phyloP scores from a whole-genome alignment of 441 rosid species.

The Populus hybrid region DNA sequence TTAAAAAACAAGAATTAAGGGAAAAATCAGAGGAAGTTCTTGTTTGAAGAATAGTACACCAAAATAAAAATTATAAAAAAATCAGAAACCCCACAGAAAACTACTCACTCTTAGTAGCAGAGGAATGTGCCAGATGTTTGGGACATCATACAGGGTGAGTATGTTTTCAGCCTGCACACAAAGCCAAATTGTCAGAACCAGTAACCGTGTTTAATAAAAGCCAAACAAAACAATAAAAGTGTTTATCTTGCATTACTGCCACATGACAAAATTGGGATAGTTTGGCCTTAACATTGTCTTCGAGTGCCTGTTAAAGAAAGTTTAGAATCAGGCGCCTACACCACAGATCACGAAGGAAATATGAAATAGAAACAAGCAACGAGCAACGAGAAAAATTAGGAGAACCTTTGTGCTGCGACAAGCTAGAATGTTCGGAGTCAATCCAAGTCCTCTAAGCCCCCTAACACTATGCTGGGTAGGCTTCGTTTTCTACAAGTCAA shows the following conservation, averaged over 20 bases:
- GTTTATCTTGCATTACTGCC: slow-evolving; percentile 37
- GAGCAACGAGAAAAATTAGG: not conserved
- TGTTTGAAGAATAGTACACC: not conserved
- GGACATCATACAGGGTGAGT: slow-evolving; percentile 74
- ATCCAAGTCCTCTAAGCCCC: slow-evolving; percentile 72
- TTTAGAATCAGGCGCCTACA: slow-evolving; percentile 4
- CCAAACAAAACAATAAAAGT: not conserved
- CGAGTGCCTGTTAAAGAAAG: slow-evolving; percentile 57
- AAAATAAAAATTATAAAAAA: not conserved
- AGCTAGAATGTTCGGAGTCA: slow-evolving; percentile 78
- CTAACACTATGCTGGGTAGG: slow-evolving; percentile 90
- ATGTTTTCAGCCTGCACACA: slow-evolving; percentile 59
- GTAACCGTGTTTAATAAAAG: not conserved
- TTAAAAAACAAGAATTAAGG: slow-evolving; percentile 8
- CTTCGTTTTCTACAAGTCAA: slow-evolving; percentile 72
- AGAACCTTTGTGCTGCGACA: slow-evolving; percentile 75
- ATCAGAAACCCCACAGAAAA: not conserved
- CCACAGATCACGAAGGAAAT: not conserved
- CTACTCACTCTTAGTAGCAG: slow-evolving; percentile 55
- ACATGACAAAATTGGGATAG: slow-evolving; percentile 87
- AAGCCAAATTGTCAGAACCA: slow-evolving; percentile 16
- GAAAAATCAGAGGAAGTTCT: not conserved
- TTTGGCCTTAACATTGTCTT: slow-evolving; percentile 63
- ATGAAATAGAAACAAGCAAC: not conserved
- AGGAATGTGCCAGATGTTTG: slow-evolving; percentile 84